Evolutionary conservation across 2,329 filamentous ascomycete species (phyloP), one percentile per base, ranked within the genome.

Genomic region (Rhytidhysteron rufulum): DNA sequence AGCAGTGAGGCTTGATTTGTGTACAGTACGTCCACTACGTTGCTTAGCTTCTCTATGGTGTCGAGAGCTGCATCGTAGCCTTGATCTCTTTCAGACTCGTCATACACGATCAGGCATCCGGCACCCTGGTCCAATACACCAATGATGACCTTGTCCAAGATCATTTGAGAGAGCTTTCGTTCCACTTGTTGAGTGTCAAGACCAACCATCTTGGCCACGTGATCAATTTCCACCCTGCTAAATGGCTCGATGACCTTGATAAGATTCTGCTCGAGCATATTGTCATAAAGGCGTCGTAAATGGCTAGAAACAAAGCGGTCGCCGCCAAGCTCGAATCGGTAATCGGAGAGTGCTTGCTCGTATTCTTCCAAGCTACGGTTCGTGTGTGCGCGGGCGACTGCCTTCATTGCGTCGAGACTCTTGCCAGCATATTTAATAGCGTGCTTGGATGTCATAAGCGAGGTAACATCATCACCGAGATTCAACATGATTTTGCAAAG

Each of bases 401-500:
- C 90, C 75, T 98, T 98, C 93, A 98, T 98, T 43, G 93, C 93
- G 69, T 98, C 93, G 49, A 98, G 82, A 63, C 88, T 93, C 71
- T 91, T 88, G 56, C 91, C 89, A 22, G 90, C 90, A 64, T 98
- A 97, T 70, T 94, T 93, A 62, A 94, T 82, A 29, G 94, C 93
- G 68, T 96, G 90, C 78, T 98, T 98, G 40, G 88, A 94, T 21
- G 86, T 82, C 82, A 98, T 88, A 53, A 98, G 80, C 62, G 86
- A 82, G 71, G 91, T 95, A 66, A 98, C 91, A 67, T 98, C 94
- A 73, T 97, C 90, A 51, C 83, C 88, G 30, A 94, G 78, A 71
- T 98, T 98, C 55, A 98, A 79, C 94, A 98, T 98, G 68, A 98
- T 93, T 76, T 98, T 98, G 82, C 93, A 97, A 25, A 98, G 83